These are phyloP conservation scores for Thozetella sp. DNA, from an alignment of 495 filamentous ascomycete genomes.

Conservation along the genomic window DNA sequence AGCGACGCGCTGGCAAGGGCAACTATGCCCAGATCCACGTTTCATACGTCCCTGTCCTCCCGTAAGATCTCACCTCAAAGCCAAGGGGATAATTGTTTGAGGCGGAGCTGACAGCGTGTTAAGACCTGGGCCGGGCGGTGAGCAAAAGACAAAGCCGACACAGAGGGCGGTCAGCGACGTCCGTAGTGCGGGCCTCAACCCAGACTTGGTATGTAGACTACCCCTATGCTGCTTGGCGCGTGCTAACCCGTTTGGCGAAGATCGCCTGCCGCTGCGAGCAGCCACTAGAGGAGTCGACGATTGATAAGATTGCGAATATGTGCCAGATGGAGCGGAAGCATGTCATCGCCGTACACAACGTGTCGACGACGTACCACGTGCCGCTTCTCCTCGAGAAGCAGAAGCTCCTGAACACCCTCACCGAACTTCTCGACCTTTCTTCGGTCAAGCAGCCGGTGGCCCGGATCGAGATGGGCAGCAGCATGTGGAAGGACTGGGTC, in stretches of 20 bases:
- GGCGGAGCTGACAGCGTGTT: no score
- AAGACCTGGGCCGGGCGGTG: no score
- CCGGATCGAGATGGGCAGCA: conserved; percentile 56
- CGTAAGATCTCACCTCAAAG: no score
- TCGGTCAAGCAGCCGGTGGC: conserved; percentile 41
- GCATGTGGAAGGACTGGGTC: conserved; percentile 76
- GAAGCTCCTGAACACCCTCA: conserved; percentile 65
- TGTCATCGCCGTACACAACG: conserved; percentile 83
- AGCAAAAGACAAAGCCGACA: conserved; percentile 97
- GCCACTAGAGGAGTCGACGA: conserved; percentile 70
- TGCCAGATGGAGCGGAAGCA: conserved; percentile 83
- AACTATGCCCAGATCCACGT: conserved; percentile 91
- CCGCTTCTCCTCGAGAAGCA: conserved; percentile 86
- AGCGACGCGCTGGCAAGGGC: conserved; percentile 67
- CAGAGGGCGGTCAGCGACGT: conserved; percentile 85
- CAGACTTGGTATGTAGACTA: conserved; percentile 75
- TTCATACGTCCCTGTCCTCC: conserved; percentile 68
- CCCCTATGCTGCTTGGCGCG: neutral
- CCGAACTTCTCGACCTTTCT: conserved; percentile 61
- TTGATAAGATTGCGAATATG: conserved; percentile 83
- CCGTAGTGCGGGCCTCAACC: conserved; percentile 78
- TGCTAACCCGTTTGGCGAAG: conserved; percentile 26
- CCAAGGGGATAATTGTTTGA: no score
- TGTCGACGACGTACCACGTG: conserved; percentile 88
- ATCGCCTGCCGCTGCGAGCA: conserved; percentile 91